Evolutionary conservation across 352 stramenopile species (phyloP).

Genomic region (Thalassiosira exigua): DNA sequence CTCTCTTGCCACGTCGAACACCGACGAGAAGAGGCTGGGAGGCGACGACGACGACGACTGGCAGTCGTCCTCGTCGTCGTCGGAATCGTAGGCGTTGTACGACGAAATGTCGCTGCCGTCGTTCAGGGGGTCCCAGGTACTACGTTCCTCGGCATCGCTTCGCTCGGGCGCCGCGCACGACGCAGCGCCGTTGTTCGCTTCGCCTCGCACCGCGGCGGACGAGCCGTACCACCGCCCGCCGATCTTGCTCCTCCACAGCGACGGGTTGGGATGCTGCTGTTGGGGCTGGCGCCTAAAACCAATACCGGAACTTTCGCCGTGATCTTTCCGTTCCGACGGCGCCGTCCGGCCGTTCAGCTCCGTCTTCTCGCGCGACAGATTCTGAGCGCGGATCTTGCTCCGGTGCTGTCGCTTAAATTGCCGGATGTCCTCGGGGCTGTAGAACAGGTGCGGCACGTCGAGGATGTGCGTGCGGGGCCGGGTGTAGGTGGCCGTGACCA

Average conservation of each 20-base stretch:
- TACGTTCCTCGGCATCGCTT: conserved; percentile 1
- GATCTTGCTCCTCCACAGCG: conserved; percentile 30
- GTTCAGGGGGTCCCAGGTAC: neutral
- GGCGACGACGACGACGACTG: neutral
- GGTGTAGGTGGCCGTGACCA: conserved; percentile 1
- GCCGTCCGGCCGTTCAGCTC: neutral
- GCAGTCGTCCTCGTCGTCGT: neutral
- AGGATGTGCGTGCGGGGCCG: conserved; percentile 3
- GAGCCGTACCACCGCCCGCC: neutral
- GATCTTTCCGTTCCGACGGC: neutral
- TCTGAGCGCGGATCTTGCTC: neutral
- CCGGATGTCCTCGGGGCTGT: conserved; percentile 10
- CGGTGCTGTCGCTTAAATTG: conserved; percentile 22
- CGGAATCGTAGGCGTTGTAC: neutral
- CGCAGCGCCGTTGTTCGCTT: too few species aligned
- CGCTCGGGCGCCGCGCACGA: neutral
- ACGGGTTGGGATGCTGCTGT: conserved; percentile 12
- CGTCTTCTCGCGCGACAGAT: neutral
- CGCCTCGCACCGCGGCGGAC: too few species aligned
- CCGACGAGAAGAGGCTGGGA: conserved; percentile 23
- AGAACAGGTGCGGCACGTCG: conserved; percentile 3
- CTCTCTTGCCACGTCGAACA: conserved; percentile 24
- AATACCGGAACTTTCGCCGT: neutral
- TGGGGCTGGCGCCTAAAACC: too few species aligned
- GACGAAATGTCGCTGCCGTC: neutral